Conservation (phyloP, 176 grass and related monocot species). For the Rhynchospora breviuscula region DNA sequence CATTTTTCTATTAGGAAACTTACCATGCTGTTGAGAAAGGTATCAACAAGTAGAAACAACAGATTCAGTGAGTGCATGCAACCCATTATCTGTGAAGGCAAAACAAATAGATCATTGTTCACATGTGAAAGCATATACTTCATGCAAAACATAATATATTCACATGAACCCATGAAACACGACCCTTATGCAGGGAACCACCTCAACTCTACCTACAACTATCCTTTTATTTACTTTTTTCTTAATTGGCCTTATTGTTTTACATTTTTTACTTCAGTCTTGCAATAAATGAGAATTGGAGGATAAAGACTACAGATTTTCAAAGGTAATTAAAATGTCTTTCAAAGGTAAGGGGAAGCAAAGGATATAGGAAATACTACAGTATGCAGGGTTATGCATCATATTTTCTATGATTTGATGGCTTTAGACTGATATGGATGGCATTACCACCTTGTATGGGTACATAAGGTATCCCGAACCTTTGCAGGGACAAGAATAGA, state of each 20-base stretch:
- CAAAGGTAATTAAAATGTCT: background rate
- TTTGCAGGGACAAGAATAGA: background rate
- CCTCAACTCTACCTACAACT: background rate
- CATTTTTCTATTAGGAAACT: background rate
- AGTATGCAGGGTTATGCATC: background rate
- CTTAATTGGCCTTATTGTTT: background rate
- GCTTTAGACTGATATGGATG: background rate
- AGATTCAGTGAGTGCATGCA: slow-evolving; percentile 49
- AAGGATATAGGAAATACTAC: background rate
- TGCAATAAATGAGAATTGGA: background rate
- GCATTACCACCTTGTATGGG: background rate
- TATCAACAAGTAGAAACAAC: slow-evolving; percentile 42
- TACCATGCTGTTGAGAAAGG: slow-evolving; percentile 44
- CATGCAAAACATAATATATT: background rate
- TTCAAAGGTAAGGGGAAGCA: background rate
- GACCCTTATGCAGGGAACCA: background rate
- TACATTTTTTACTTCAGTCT: background rate
- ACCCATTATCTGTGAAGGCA: slow-evolving; percentile 31
- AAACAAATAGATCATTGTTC: background rate
- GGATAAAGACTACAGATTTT: background rate
- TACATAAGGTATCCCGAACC: background rate
- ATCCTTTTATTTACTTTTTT: background rate
- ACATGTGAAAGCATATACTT: background rate
- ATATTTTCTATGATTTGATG: background rate
- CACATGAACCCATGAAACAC: background rate